Percentiles rank a stretch among this genome's conserved stretches.
Evolutionary conservation across 345 rosid genomes (phyloP).

Genomic region (Salix viminalis): DNA sequence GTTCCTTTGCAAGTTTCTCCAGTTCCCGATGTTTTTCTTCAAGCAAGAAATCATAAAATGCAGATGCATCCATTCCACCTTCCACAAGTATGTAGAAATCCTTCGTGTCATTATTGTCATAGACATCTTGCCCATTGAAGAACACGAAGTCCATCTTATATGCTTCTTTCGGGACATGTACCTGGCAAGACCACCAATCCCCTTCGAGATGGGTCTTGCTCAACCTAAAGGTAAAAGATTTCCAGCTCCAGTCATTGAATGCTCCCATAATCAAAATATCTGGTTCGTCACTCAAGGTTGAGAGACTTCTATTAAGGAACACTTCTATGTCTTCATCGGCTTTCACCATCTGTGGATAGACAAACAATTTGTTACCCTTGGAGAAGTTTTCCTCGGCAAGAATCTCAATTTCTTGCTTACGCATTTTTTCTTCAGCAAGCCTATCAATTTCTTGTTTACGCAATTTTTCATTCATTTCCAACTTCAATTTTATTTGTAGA

Average conservation of each 20-base stretch:
- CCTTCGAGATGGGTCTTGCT: slow-evolving; percentile 53
- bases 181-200: slow-evolving; percentile 87
- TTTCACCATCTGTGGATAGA: slow-evolving; percentile 51
- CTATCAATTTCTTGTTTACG: slow-evolving; percentile 45
- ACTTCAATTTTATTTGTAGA: slow-evolving; percentile 23
- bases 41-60: slow-evolving; percentile 80
- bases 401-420: slow-evolving; percentile 50
- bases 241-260: slow-evolving; percentile 92
- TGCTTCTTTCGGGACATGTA: slow-evolving; percentile 82
- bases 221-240: slow-evolving; percentile 63
- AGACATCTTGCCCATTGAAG: slow-evolving; percentile 64
- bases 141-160: slow-evolving; percentile 88
- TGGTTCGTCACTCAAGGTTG: slow-evolving; percentile 49
- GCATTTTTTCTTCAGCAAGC: slow-evolving; percentile 50
- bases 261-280: slow-evolving; percentile 84
- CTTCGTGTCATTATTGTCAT: slow-evolving; percentile 67
- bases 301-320: slow-evolving; percentile 61
- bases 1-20: slow-evolving; percentile 68
- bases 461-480: slow-evolving; percentile 23
- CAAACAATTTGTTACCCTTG: slow-evolving; percentile 54
- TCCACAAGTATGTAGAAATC: slow-evolving; percentile 69
- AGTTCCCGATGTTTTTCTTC: slow-evolving; percentile 78
- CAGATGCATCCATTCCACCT: slow-evolving; percentile 64
- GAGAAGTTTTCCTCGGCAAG: slow-evolving; percentile 50
- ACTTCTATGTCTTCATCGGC: slow-evolving; percentile 71